These are phyloP conservation scores for Guadua angustifolia DNA, from an alignment of 176 grass and related monocot genomes.

Conservation along the genomic window DNA sequence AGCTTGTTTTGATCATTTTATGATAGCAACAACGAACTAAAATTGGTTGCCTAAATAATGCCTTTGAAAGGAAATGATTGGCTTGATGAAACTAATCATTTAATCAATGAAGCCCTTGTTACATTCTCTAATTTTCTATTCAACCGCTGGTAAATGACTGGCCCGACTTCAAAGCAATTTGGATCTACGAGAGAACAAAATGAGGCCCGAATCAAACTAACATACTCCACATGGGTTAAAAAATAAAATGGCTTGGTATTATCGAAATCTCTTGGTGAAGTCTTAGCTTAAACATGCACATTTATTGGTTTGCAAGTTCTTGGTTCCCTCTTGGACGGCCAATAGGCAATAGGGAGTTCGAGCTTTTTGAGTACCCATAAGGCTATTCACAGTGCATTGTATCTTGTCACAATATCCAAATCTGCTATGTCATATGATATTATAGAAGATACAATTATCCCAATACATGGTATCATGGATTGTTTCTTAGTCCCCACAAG, in stretches of 20 bases:
- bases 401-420: too few relatives aligned
- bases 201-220: neutral
- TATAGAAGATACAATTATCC: too few relatives aligned
- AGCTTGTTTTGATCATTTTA: neutral
- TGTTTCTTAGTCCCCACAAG: too few relatives aligned
- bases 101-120: constrained; percentile 50
- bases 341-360: neutral
- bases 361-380: constrained; percentile 7
- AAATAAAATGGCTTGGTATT: neutral
- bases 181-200: neutral
- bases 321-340: neutral
- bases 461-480: too few relatives aligned
- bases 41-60: constrained; percentile 40
- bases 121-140: constrained; percentile 27
- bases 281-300: neutral
- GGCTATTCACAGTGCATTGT: too few relatives aligned
- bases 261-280: neutral
- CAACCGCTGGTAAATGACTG: neutral
- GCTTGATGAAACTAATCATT: constrained; percentile 37
- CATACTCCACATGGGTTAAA: neutral
- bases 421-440: too few relatives aligned
- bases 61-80: constrained; percentile 38
- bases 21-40: constrained; percentile 46
- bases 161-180: neutral
- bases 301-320: constrained; percentile 3